Evolutionary conservation across 495 filamentous ascomycete species (phyloP).

Genomic region (Parathielavia appendiculata): DNA sequence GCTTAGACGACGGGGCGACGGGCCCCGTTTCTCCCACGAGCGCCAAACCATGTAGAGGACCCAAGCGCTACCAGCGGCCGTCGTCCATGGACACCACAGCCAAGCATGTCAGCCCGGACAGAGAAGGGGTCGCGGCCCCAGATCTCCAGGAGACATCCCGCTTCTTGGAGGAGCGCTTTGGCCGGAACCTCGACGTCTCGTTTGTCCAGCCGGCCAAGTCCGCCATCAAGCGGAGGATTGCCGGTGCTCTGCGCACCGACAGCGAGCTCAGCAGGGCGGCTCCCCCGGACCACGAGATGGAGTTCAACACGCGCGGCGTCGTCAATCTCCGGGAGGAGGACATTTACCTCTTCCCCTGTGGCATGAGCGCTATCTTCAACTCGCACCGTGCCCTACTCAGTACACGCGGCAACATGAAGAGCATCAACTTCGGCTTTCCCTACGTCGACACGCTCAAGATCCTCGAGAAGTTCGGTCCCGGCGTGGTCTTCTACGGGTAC

Average conservation of each 20-base stretch:
- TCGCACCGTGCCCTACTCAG: constrained; percentile 67
- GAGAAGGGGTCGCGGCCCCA: constrained; percentile 8
- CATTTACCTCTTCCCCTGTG: constrained; percentile 79
- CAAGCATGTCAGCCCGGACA: constrained; percentile 9
- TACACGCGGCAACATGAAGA: constrained; percentile 56
- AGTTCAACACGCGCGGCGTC: constrained; percentile 50
- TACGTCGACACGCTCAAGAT: constrained; percentile 97
- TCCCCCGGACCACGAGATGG: constrained; percentile 32
- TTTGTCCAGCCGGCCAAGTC: constrained; percentile 76
- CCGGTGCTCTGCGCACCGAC: constrained; percentile 73
- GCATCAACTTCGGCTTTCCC: constrained; percentile 77
- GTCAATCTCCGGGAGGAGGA: constrained; percentile 78
- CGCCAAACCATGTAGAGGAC: constrained; percentile 56
- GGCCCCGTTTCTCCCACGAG: constrained; percentile 12
- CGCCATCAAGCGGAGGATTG: constrained; percentile 80
- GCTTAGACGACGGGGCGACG: constrained; percentile 42
- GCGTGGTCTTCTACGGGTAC: constrained; percentile 84
- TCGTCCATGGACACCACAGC: constrained; percentile 44
- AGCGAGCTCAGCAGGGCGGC: constrained; percentile 51
- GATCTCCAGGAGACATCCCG: constrained; percentile 60
- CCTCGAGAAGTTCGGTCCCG: constrained; percentile 88
- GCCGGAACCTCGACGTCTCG: constrained; percentile 76
- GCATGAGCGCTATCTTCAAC: constrained; percentile 94
- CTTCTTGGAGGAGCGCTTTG: constrained; percentile 93
- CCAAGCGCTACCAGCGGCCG: constrained; percentile 63